Percentiles rank a stretch among this genome's conserved stretches.
These are phyloP conservation scores for Boletus patriciae DNA, from an alignment of 768 basidiomycete species.

Conservation along the genomic window DNA sequence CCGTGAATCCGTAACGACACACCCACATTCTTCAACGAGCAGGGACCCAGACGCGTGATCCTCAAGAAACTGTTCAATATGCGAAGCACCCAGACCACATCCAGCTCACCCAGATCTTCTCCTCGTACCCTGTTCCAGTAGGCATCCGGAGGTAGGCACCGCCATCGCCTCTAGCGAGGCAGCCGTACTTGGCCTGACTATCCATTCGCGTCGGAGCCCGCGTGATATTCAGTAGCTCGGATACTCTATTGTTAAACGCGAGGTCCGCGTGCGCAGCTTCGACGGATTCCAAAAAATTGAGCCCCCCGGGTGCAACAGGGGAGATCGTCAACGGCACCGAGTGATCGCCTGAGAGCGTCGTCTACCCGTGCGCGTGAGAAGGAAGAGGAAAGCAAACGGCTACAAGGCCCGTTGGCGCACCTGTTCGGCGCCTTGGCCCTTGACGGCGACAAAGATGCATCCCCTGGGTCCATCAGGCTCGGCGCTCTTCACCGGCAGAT, in stretches of 20 bases:
- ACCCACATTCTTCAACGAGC: conserved; percentile 87
- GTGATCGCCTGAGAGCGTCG: conserved; percentile 51
- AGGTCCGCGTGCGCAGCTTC: conserved; percentile 93
- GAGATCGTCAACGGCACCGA: conserved; percentile 53
- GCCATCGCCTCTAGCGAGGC: conserved; percentile 83
- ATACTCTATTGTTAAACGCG: conserved; percentile 74
- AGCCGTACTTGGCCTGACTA: conserved; percentile 93
- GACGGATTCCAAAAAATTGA: conserved; percentile 86
- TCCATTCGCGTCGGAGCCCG: conserved; percentile 81
- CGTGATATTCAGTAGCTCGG: conserved; percentile 63
- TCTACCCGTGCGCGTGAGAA: conserved; percentile 33
- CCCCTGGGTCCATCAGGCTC: conserved; percentile 65
- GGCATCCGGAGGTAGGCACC: conserved; percentile 81
- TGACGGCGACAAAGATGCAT: conserved; percentile 83
- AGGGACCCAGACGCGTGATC: conserved; percentile 90
- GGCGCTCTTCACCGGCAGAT: conserved; percentile 61
- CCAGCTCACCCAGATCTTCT: conserved; percentile 89
- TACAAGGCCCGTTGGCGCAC: conserved; percentile 30
- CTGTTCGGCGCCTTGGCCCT: conserved; percentile 81
- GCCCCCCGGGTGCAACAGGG: conserved; percentile 39
- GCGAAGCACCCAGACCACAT: rapidly evolving
- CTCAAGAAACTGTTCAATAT: conserved; percentile 35
- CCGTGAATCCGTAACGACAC: conserved; percentile 80
- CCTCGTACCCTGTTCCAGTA: conserved; percentile 71
- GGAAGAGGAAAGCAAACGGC: neutral